Percentiles rank a stretch among this genome's conserved stretches.
Evolutionary conservation across 257 asterid genomes (phyloP).

Genomic region (Plantago elongata): DNA sequence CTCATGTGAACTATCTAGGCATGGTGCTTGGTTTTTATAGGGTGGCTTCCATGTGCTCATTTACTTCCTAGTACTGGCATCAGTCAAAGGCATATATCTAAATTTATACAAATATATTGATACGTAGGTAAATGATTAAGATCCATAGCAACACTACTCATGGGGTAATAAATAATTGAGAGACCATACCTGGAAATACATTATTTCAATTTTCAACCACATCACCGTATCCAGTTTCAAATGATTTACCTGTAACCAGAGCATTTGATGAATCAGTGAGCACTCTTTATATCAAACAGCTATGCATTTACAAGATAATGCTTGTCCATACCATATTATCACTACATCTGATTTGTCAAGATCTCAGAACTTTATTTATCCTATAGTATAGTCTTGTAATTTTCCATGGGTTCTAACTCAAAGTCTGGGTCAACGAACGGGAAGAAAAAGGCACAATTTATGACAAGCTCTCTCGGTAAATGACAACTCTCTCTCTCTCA

Average conservation of each 20-base stretch:
- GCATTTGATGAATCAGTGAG: constrained; percentile 16
- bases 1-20: not conserved
- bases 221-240: constrained; percentile 13
- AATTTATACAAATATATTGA: constrained; percentile 15
- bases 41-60: constrained; percentile 49
- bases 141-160: constrained; percentile 21
- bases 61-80: constrained; percentile 28
- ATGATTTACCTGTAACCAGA: constrained; percentile 9
- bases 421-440: no score
- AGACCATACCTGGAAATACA: constrained; percentile 18
- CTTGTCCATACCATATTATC: no score
- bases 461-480: no score
- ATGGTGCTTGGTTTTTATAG: not conserved
- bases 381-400: no score
- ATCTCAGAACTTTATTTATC: no score
- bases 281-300: constrained; percentile 4
- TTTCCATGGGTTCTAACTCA: no score
- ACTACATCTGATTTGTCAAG: no score
- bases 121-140: constrained; percentile 29
- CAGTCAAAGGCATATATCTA: constrained; percentile 17
- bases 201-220: constrained; percentile 11
- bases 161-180: constrained; percentile 5
- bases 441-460: no score
- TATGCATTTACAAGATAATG: constrained; percentile 13
- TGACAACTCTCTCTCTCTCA: no score